These are phyloP conservation scores for Sporobolus alterniflorus DNA, from an alignment of 202 grass and related monocot genomes.

Conservation along the genomic window DNA sequence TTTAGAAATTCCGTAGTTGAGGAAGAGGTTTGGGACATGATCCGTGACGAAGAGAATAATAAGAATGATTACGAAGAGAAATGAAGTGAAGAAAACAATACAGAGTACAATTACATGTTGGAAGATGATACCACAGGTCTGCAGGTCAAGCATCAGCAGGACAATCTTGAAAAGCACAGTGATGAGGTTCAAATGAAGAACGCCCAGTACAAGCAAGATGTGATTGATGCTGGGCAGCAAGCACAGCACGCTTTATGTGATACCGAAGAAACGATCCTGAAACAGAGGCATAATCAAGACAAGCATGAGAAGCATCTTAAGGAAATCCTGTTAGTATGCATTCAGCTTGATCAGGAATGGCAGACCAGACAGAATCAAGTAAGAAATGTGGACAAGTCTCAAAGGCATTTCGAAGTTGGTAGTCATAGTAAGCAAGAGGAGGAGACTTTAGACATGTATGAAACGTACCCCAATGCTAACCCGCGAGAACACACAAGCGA, in stretches of 20 bases:
- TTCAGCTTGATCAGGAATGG: constrained; percentile 29
- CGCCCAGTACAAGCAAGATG: background rate
- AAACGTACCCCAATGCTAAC: constrained; percentile 5
- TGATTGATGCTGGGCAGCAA: background rate
- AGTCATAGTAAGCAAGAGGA: constrained; percentile 31
- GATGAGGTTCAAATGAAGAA: background rate
- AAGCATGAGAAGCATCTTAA: constrained; percentile 17
- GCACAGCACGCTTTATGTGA: background rate
- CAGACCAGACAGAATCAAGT: constrained; percentile 2
- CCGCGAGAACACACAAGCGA: constrained; percentile 24
- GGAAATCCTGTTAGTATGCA: constrained; percentile 32
- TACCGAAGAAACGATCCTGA: background rate
- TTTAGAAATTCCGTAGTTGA: constrained; percentile 52
- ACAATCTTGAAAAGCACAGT: background rate
- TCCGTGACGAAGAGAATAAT: constrained; percentile 28
- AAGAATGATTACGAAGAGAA: constrained; percentile 23
- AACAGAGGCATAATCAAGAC: constrained; percentile 9
- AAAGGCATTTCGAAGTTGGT: constrained; percentile 36
- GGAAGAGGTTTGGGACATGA: constrained; percentile 57
- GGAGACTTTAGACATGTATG: constrained; percentile 5
- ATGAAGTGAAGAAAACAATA: background rate
- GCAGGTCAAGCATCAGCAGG: background rate
- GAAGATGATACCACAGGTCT: constrained; percentile 5
- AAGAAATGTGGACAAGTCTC: constrained; percentile 10
- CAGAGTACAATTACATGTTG: background rate